phyloP scores from a whole-genome alignment of 768 basidiomycete genomes.

The Pleurotus tuber-regium region DNA sequence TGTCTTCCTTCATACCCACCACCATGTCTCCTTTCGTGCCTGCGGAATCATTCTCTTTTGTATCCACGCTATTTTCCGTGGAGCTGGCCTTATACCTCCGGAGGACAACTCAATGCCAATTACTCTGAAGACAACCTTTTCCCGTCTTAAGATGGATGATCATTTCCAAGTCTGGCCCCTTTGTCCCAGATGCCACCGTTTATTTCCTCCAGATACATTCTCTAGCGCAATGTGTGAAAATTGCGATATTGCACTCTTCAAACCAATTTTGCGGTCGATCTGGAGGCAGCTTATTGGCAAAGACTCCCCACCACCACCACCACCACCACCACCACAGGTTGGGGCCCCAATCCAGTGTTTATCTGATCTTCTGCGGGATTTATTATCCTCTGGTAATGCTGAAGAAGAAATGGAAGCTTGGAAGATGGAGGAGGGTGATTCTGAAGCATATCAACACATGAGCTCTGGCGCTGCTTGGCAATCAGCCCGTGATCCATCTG shows the following conservation, averaged over 20 bases:
- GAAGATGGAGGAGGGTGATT: neutral
- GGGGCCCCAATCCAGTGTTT: conserved; percentile 16
- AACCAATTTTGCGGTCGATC: neutral
- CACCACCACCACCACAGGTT: neutral
- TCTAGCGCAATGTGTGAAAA: neutral
- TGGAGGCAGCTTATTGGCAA: neutral
- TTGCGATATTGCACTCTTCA: conserved; percentile 5
- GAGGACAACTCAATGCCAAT: neutral
- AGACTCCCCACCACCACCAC: neutral
- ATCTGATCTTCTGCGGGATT: conserved; percentile 8
- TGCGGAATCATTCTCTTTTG: conserved; percentile 15
- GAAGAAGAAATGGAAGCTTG: conserved; percentile 14
- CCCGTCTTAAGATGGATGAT: conserved; percentile 1
- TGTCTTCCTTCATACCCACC: conserved; percentile 18
- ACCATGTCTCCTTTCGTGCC: conserved; percentile 21
- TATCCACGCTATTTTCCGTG: conserved; percentile 12
- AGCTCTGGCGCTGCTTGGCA: conserved; percentile 18
- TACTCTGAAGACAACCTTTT: conserved; percentile 6
- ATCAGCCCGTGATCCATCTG: conserved; percentile 11
- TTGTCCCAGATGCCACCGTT: neutral
- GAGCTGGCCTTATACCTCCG: neutral
- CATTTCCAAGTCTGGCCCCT: conserved; percentile 1
- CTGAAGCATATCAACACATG: conserved; percentile 8
- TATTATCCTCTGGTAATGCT: conserved; percentile 14
- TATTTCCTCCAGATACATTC: neutral